Evolutionary conservation across 768 basidiomycete species (phyloP), one percentile per base, ranked within the genome.

Genomic region (Pleurotus salmoneostramineus): DNA sequence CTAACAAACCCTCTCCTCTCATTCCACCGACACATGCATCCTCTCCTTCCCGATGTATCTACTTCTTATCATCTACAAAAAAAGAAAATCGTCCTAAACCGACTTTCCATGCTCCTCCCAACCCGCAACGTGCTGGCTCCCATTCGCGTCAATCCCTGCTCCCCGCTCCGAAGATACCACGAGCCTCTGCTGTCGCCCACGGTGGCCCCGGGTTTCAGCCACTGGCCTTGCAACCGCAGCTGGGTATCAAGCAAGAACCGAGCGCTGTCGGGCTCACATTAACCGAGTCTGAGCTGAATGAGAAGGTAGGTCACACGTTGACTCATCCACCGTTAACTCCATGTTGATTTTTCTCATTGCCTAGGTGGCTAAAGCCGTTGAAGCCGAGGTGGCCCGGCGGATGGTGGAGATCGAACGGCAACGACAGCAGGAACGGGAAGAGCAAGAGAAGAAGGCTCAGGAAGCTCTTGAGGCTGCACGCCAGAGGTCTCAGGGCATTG

Each of bases 221-320:
- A 6, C 74, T 81, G 59, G 71, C 65, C 1, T 46, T 79, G 31
- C 69, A 69, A 35, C 34, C 35, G n/a, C 21, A 27, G 21, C 8
- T 52, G 14, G 34, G 65, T 57, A 50, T 65, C 58, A 59, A 58
- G 17, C 72, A 73, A 61, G 64, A 68, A 40, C 72, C 74, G 46
- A 72, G 69, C 54, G 71, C 65, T 57, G 43, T 74, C 15, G 72
- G 73, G 33, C 55, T 73, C 42, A 78, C 76, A 33, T 65, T 88
- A 61, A 82, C 83, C 2, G 86, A 88, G 69, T 80, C 84, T 64
- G 89, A 91, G 49, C 87, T 91, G 60, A 86, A 91, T 60, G 87
- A 86, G 36, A 75, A 85, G 72, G 90, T 87, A 63, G n/a, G 78
- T 69, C 50, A 57, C 48, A 56, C 47, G 34, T 34, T 31, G 42